Conservation (phyloP, 73 alveolate genomes). For the Paramecium primaurelia region DNA sequence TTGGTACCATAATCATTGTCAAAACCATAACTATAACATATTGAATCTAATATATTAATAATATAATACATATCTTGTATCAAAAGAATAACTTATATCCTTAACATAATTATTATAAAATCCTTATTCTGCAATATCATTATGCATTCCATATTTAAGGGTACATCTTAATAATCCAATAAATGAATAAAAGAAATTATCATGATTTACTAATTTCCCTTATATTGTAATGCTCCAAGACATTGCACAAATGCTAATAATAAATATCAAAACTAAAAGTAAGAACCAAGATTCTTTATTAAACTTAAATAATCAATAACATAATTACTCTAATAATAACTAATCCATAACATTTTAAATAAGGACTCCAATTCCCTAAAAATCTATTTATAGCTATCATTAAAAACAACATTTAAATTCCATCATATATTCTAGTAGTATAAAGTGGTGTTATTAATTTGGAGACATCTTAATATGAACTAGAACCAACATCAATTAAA, state of each 20-base stretch:
- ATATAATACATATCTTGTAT: not conserved
- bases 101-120: not conserved
- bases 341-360: slow-evolving; percentile 27
- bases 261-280: not conserved
- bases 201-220: not conserved
- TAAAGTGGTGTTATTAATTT: not conserved
- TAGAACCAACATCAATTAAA: not conserved
- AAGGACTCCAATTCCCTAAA: slow-evolving; percentile 45
- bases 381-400: slow-evolving; percentile 16
- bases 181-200: not conserved
- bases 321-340: slow-evolving; percentile 1
- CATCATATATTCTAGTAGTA: not conserved
- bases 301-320: not conserved
- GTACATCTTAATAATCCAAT: slow-evolving; percentile 11
- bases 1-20: slow-evolving; percentile 1
- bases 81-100: slow-evolving; percentile 9
- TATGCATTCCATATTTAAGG: slow-evolving; percentile 7
- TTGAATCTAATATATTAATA: not conserved
- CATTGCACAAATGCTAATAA: slow-evolving; percentile 19
- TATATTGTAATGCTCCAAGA: not conserved
- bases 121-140: slow-evolving; percentile 6
- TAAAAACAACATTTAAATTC: not conserved
- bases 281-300: slow-evolving; percentile 40
- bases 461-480: not conserved
- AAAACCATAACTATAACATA: not conserved